A percentile compares a stretch with the other conserved stretches of the same genome.
These are phyloP conservation scores for Thoreauomyces humboldtii DNA, from an alignment of 192 early-diverging fungal genomes.

Conservation along the genomic window DNA sequence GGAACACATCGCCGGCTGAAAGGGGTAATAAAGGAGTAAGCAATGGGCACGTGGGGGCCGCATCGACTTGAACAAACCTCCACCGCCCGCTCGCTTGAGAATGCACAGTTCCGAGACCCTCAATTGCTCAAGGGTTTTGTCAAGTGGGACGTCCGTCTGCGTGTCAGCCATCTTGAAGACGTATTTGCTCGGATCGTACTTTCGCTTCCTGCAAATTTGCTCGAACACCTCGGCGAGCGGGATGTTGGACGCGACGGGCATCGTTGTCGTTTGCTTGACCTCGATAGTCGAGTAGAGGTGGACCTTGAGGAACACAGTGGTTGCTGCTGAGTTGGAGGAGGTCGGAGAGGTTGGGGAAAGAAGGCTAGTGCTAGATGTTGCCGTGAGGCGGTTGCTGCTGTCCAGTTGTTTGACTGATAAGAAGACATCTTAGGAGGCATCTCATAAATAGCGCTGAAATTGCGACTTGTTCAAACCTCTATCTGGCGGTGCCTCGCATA, in stretches of 20 bases:
- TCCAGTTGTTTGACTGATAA: constrained; percentile 34
- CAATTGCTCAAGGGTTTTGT: constrained; percentile 73
- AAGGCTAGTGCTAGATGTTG: constrained; percentile 9
- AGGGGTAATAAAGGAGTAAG: background rate
- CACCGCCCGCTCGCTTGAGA: constrained; percentile 62
- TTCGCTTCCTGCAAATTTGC: constrained; percentile 82
- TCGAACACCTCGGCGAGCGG: constrained; percentile 80
- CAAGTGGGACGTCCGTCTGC: constrained; percentile 69
- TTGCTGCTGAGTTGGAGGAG: background rate
- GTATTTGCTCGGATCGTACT: constrained; percentile 81
- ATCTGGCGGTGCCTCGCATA: constrained; percentile 73
- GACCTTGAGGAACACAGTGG: constrained; percentile 52
- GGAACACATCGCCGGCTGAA: constrained; percentile 54
- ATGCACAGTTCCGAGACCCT: constrained; percentile 67
- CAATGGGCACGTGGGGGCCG: constrained; percentile 1
- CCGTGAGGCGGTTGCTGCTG: constrained; percentile 14
- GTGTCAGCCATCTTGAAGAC: constrained; percentile 80
- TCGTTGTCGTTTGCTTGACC: constrained; percentile 88
- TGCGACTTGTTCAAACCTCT: constrained; percentile 45
- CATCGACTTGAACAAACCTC: constrained; percentile 45
- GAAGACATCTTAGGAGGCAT: too few relatives aligned
- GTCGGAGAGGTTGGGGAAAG: background rate
- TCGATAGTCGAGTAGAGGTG: constrained; percentile 68
- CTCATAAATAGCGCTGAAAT: too few relatives aligned
- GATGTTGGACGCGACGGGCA: constrained; percentile 68